phyloP scores from a whole-genome alignment of 805 yeast genomes.

The Ogataea paradorogensis region DNA sequence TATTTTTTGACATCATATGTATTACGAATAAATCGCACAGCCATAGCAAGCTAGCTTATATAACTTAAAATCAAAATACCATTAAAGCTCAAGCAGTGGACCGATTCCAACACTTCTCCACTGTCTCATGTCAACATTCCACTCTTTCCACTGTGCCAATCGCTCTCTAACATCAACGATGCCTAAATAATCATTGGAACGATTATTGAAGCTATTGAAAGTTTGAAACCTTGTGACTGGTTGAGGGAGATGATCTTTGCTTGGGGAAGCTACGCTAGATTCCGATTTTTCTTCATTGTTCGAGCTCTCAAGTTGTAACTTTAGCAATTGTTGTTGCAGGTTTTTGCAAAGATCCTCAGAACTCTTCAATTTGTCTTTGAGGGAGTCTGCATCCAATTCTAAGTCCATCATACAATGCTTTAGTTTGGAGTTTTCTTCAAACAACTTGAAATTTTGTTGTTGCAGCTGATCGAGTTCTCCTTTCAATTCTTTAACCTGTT shows the following conservation, averaged over 20 bases:
- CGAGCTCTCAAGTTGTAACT: background rate
- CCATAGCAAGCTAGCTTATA: too few relatives aligned
- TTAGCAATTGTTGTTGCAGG: slow-evolving; percentile 5
- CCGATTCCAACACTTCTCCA: slow-evolving; percentile 78
- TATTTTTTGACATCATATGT: too few relatives aligned
- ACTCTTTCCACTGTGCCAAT: slow-evolving; percentile 71
- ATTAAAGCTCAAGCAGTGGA: slow-evolving; percentile 48
- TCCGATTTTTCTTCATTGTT: slow-evolving; percentile 17
- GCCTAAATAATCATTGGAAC: slow-evolving; percentile 39
- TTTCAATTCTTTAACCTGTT: slow-evolving; percentile 3
- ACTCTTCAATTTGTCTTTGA: slow-evolving; percentile 34
- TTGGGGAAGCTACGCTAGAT: slow-evolving; percentile 8
- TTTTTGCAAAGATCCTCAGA: slow-evolving; percentile 29
- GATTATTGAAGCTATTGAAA: slow-evolving; percentile 22
- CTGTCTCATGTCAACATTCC: slow-evolving; percentile 81
- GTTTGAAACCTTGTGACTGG: slow-evolving; percentile 24
- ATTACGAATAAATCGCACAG: too few relatives aligned
- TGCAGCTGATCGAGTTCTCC: slow-evolving; percentile 3
- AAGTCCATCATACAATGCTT: slow-evolving; percentile 30
- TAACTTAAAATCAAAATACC: too few relatives aligned
- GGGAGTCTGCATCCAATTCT: slow-evolving; percentile 37
- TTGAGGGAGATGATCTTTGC: slow-evolving; percentile 1
- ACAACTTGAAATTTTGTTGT: slow-evolving; percentile 2
- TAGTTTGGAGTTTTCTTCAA: slow-evolving; percentile 25
- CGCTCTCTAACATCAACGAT: slow-evolving; percentile 55